A percentile compares a stretch with the other conserved stretches of the same genome.
Conservation (phyloP, 139 green algal species). For the Chlamydomonas incerta region DNA sequence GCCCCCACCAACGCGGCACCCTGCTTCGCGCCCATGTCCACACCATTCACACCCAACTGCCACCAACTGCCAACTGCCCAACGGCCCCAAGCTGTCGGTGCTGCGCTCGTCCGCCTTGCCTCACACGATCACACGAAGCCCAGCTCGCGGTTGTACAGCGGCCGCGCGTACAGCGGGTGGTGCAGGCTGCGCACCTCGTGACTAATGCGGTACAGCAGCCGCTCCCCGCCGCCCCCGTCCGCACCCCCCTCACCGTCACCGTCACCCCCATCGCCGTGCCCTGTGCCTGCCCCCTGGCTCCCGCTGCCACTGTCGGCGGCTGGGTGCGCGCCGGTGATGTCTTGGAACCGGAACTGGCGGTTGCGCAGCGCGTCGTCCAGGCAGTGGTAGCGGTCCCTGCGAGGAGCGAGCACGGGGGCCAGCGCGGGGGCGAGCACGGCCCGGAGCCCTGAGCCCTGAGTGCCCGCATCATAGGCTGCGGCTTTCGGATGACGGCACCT, state of each 20-base stretch:
- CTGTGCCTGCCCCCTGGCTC: background rate
- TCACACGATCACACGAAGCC: constrained; percentile 18
- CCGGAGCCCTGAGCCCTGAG: no score
- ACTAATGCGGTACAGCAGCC: constrained; percentile 27
- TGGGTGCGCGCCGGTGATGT: background rate
- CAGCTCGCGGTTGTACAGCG: constrained; percentile 24
- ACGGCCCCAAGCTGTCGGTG: no score
- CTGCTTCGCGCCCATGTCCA: no score
- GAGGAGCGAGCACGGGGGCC: no score
- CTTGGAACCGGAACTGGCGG: constrained; percentile 43
- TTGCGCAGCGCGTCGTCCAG: constrained; percentile 25
- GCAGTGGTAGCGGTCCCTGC: constrained; percentile 31
- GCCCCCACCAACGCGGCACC: no score
- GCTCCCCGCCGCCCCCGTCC: background rate
- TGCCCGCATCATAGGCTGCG: no score
- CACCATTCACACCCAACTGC: no score
- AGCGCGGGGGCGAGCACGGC: no score
- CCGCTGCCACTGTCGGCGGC: background rate
- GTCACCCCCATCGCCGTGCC: background rate
- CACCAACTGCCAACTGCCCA: no score
- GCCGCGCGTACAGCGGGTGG: constrained; percentile 20
- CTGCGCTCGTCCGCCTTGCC: no score
- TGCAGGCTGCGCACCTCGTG: constrained; percentile 30
- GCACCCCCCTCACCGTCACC: background rate
- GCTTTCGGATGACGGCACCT: no score